phyloP scores from a whole-genome alignment of 1,139 yeast species.

The Yamadazyma membranifaciens region DNA sequence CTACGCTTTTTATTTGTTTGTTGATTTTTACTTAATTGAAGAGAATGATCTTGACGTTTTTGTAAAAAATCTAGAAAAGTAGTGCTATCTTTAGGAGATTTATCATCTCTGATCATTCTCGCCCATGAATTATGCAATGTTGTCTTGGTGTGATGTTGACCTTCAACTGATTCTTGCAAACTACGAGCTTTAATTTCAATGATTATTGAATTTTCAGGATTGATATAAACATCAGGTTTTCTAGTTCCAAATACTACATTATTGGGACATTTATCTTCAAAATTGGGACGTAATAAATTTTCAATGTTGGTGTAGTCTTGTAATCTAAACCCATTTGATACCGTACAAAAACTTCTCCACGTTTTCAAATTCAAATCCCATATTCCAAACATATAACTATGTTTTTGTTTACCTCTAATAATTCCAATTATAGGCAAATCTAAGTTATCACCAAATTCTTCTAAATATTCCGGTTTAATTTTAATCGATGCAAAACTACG shows the following conservation, averaged over 20 bases:
- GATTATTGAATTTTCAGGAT: slow-evolving; percentile 74
- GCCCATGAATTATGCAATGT: slow-evolving; percentile 81
- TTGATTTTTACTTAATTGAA: slow-evolving; percentile 27
- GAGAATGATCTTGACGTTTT: slow-evolving; percentile 29
- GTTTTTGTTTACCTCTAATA: slow-evolving; percentile 62
- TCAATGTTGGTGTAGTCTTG: slow-evolving; percentile 62
- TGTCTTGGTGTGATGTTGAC: slow-evolving; percentile 59
- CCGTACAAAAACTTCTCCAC: slow-evolving; percentile 65
- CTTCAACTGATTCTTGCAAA: slow-evolving; percentile 48
- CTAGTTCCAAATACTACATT: slow-evolving; percentile 58
- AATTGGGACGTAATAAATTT: slow-evolving; percentile 50
- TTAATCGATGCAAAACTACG: slow-evolving; percentile 74
- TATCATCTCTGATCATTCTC: slow-evolving; percentile 66
- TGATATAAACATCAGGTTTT: slow-evolving; percentile 73
- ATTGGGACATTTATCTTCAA: slow-evolving; percentile 39
- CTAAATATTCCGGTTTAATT: slow-evolving; percentile 86
- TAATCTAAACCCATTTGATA: slow-evolving; percentile 79
- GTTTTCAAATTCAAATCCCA: slow-evolving; percentile 31
- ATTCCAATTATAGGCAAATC: slow-evolving; percentile 82
- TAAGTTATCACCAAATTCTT: slow-evolving; percentile 81
- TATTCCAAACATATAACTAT: slow-evolving; percentile 75
- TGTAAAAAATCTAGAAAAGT: slow-evolving; percentile 54
- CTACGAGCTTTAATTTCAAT: slow-evolving; percentile 86
- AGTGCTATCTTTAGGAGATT: slow-evolving; percentile 53
- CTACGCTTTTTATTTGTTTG: slow-evolving; percentile 22